A percentile compares a stretch with the other conserved stretches of the same genome.
These are phyloP conservation scores for Cystoisospora suis DNA, from an alignment of 169 alveolate genomes.

Conservation along the genomic window DNA sequence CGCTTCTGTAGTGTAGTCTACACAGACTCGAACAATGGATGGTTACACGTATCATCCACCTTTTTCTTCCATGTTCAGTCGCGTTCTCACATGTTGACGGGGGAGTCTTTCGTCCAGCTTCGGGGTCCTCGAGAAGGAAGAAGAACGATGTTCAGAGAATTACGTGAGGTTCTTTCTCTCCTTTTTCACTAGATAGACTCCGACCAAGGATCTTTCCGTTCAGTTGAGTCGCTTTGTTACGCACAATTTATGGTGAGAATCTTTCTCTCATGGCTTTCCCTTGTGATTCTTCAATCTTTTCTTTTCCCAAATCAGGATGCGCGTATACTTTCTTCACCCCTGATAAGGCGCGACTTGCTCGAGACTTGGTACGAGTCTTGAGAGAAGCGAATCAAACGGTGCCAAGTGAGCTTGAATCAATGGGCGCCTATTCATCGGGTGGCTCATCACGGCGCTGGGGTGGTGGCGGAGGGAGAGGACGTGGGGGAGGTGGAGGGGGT, in stretches of 20 bases:
- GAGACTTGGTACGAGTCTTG: conserved; percentile 91
- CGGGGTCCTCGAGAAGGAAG: no score
- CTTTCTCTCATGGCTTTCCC: not conserved
- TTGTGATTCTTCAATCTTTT: not conserved
- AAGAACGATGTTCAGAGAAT: no score
- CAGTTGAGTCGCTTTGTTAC: not conserved
- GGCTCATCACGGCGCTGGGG: conserved; percentile 52
- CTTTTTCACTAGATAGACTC: no score
- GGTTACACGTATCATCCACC: no score
- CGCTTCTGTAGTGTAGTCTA: no score
- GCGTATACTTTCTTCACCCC: conserved; percentile 93
- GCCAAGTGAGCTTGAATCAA: conserved; percentile 85
- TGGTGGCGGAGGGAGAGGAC: conserved; percentile 61
- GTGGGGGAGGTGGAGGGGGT: conserved; percentile 60
- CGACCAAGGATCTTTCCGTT: no score
- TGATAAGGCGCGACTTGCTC: conserved; percentile 89
- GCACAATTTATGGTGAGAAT: not conserved
- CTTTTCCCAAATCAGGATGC: conserved; percentile 71
- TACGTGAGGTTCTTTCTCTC: no score
- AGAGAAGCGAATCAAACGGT: conserved; percentile 92
- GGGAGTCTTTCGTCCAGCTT: no score
- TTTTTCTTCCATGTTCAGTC: no score
- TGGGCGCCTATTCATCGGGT: conserved; percentile 31
- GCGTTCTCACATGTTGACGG: no score
- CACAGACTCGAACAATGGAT: no score